A percentile compares a stretch with the other conserved stretches of the same genome.
Evolutionary conservation across 1,284 basidiomycete genomes (phyloP).

Genomic region (Singerocomus inundabilis): DNA sequence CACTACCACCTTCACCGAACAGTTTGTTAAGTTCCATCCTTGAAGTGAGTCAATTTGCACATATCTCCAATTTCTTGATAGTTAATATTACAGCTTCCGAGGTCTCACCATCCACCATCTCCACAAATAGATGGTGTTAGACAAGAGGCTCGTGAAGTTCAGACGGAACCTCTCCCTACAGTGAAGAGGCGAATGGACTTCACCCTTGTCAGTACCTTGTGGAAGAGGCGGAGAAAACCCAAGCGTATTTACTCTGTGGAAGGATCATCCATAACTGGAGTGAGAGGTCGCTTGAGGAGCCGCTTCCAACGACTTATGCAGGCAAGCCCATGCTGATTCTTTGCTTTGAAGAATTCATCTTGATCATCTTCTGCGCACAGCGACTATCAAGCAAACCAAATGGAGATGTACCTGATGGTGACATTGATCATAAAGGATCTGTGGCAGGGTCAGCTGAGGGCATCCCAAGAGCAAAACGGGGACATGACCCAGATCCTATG

Average conservation of each 20-base stretch:
- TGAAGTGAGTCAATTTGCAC: conserved; percentile 11
- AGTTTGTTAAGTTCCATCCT: conserved; percentile 23
- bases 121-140: not conserved
- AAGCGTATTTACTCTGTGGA: not conserved
- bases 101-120: conserved; percentile 5
- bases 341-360: not conserved
- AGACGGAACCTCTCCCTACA: conserved; percentile 4
- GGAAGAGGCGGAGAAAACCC: conserved; percentile 13
- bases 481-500: conserved; percentile 4
- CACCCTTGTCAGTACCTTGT: conserved; percentile 10
- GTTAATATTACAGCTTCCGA: conserved; percentile 17
- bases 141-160: conserved; percentile 4
- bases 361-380: conserved; percentile 12
- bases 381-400: conserved; percentile 3
- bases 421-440: not conserved
- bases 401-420: not conserved
- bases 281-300: conserved; percentile 8
- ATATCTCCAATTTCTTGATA: not conserved
- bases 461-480: not conserved
- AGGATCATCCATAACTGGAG: conserved; percentile 2
- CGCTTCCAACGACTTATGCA: conserved; percentile 19
- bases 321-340: conserved; percentile 8
- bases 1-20: conserved; percentile 24
- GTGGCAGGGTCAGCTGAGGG: not conserved
- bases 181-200: not conserved